phyloP scores from a whole-genome alignment of 2,329 filamentous ascomycete species.

The Mycosphaerella arachidis region DNA sequence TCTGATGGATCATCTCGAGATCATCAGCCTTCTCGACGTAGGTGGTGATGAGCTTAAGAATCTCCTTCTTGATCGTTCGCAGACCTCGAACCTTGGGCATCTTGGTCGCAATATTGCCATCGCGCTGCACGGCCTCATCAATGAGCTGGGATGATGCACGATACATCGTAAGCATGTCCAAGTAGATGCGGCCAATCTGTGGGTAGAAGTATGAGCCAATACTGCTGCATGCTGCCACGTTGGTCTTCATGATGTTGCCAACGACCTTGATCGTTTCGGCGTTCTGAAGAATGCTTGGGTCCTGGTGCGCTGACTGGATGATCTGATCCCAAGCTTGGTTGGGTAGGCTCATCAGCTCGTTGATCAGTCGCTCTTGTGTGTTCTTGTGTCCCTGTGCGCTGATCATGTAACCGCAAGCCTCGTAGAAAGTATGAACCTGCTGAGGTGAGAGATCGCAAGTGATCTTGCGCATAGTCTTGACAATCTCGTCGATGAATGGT shows the following conservation, averaged over 20 bases:
- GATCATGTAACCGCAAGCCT: conserved; percentile 99
- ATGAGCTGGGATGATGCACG: conserved; percentile 94
- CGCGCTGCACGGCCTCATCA: conserved; percentile 80
- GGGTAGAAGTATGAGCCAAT: conserved; percentile 97
- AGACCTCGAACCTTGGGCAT: conserved; percentile 94
- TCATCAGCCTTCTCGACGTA: conserved; percentile 99
- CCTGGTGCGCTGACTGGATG: conserved; percentile 78
- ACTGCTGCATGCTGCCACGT: conserved; percentile 95
- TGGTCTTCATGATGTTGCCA: conserved; percentile 99
- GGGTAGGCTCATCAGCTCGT: conserved; percentile 87
- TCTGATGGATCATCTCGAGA: conserved; percentile 82
- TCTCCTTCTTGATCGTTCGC: conserved; percentile 98
- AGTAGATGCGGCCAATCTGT: conserved; percentile 94
- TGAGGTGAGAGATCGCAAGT: conserved; percentile 92
- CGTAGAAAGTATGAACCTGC: conserved; percentile 98
- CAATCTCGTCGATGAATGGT: conserved; percentile 98
- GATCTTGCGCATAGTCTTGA: conserved; percentile 90
- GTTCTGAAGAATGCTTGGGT: conserved; percentile 84
- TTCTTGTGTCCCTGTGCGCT: conserved; percentile 93
- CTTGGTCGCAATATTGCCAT: conserved; percentile 91
- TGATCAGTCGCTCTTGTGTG: conserved; percentile 84
- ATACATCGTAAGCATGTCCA: conserved; percentile 99
- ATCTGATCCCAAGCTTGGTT: conserved; percentile 95
- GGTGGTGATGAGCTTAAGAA: conserved; percentile 94
- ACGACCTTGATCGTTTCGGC: conserved; percentile 96